Base-by-base conservation (phyloP, 768 basidiomycete genomes). In the Russula earlei region DNA sequence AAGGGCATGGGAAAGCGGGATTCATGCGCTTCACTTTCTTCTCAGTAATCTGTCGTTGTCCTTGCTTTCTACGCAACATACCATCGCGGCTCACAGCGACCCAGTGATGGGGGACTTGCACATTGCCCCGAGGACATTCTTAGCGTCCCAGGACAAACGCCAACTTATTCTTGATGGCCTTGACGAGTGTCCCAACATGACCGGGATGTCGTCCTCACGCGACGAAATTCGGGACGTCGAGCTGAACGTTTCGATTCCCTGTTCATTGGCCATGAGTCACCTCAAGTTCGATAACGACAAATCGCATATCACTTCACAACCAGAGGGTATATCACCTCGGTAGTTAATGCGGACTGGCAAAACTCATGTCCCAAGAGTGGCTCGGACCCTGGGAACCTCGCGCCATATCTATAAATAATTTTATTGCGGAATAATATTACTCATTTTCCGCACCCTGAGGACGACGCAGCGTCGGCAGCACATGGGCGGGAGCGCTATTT, bases 351-450 rank as follows among this genome's bases (percentile, higher is more conserved):
- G n/a, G n/a, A n/a, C n/a, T n/a, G 37, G 19, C 40, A 22, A 41
- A 43, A 43, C 12, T n/a, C 22, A 43, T 24, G 24, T 43, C 14
- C 29, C 9, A 4, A 31, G 10, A 31, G 1, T 31, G 29, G 5
- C 10, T 31, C 29, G 10, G 29, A 31, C 29, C 29, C 10, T 10
- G 10, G 29, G 40, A 41, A 22, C 12, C 4, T 4, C 6, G 10
- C 10, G 12, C 34, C 20, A 10, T 12, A 24, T 24, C 14, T 22
- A 52, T 53, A 54, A 48, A 47, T 33, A 44, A 33, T 27, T 40
- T 55, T 38, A 55, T 49, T 49, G 54, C 12, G 24, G n/a, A 37
- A 46, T 37, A 54, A 54, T 46, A 47, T 38, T 49, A 57, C 50
- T 47, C 49, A 52, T 56, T 33, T 22, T 17, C 42, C 45, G 24